A percentile compares a stretch with the other conserved stretches of the same genome.
Evolutionary conservation across 2,329 filamentous ascomycete species (phyloP).

Genomic region (Microcyclosporella mali): DNA sequence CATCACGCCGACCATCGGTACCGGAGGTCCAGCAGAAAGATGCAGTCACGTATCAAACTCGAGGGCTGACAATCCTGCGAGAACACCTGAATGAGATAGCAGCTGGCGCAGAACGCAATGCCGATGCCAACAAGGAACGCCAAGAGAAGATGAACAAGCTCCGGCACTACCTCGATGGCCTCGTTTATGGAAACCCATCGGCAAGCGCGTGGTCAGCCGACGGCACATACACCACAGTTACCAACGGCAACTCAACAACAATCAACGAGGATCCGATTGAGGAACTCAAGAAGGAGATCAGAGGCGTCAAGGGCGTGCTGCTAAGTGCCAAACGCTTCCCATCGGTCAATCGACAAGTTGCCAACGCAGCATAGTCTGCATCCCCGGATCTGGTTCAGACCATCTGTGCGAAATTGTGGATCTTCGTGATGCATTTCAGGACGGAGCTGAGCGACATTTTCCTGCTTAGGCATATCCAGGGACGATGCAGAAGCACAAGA

Average conservation of each 20-base stretch:
- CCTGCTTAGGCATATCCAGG: too few species aligned
- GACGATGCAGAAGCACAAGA: too few species aligned
- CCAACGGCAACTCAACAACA: slow-evolving; percentile 35
- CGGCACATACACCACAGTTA: slow-evolving; percentile 31
- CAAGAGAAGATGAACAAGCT: slow-evolving; percentile 49
- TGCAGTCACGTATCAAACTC: slow-evolving; percentile 22
- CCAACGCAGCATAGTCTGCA: slow-evolving; percentile 6
- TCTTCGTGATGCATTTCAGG: too few species aligned
- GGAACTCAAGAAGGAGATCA: slow-evolving; percentile 66
- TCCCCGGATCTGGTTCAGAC: too few species aligned
- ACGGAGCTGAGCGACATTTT: too few species aligned
- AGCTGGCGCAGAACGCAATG: slow-evolving; percentile 46
- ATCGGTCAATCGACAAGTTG: slow-evolving; percentile 10
- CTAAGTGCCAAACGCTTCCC: slow-evolving; percentile 66
- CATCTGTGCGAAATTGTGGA: too few species aligned
- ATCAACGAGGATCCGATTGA: slow-evolving; percentile 61
- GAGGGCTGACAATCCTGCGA: slow-evolving; percentile 42
- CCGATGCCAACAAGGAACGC: slow-evolving; percentile 48
- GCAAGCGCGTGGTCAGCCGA: slow-evolving; percentile 15
- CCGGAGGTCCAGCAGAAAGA: slow-evolving; percentile 19
- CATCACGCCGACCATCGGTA: slow-evolving; percentile 36
- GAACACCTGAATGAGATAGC: slow-evolving; percentile 47
- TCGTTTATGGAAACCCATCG: slow-evolving; percentile 42
- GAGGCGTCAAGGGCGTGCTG: slow-evolving; percentile 72
- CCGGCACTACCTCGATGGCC: slow-evolving; percentile 58